Base-by-base conservation (phyloP, 768 basidiomycete genomes). In the Arthromyces matolae region DNA sequence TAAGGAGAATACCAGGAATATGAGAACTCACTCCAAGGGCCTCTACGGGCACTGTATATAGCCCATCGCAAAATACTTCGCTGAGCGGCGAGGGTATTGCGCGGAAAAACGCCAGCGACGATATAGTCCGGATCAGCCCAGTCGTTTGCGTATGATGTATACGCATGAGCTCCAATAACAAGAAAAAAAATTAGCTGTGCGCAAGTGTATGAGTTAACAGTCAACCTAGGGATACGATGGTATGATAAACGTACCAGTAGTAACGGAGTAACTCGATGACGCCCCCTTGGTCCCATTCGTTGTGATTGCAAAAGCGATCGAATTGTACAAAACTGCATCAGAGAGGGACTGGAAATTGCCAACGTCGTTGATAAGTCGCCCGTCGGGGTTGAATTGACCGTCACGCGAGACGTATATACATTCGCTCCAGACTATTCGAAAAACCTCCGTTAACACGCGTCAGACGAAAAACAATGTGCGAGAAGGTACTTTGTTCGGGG, bases 331-430 rank as follows among this genome's bases (percentile, higher is more conserved):
- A n/a, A 80, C 70, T 1, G 79, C 76, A 56, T 86, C 78, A 1
- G 82, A 69, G 52, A 85, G 59, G 43, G 68, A 70, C 35, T 75
- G 69, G 63, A 85, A 81, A 14, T 69, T 67, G 37, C 77, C 79
- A 36, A 78, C 73, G 52, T 82, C 70, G 61, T 82, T 73, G 49
- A 85, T 68, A 14, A 72, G 61, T 14, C 78, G 76, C 3, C 68
- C 75, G 53, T 85, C 84, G 1, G 84, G 83, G 60, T 84, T 84
- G 60, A 85, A 81, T 45, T 70, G 63, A 6, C 85, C 85, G 50
- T 87, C 84, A 8, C 76, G 70, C 18, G 59, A 60, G 39, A 68
- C 64, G 58, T 85, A 87, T 6, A 71, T 70, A 58, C 85, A 87
- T 13, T 68, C 73, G 22, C 61, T 70, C 80, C 81, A 83, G 29